Percentiles rank a stretch among this genome's conserved stretches.
phyloP scores from a whole-genome alignment of 2,329 filamentous ascomycete species.

The Ophiosphaerella herpotricha region DNA sequence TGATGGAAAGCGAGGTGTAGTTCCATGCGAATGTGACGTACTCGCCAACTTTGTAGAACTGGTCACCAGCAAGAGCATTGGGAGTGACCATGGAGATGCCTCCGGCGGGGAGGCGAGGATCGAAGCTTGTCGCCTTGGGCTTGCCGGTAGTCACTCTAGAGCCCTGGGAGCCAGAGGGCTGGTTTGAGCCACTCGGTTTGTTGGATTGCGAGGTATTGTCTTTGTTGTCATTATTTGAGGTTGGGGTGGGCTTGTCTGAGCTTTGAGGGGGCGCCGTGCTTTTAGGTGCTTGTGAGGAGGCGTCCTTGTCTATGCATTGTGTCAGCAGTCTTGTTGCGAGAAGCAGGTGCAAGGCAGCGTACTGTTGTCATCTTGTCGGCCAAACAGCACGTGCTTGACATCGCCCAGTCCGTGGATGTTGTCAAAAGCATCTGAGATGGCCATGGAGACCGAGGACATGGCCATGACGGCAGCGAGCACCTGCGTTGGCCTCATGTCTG shows the following conservation, averaged over 20 bases:
- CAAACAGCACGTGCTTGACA: slow-evolving; percentile 35
- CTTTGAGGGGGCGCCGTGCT: slow-evolving; percentile 14
- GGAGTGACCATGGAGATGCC: slow-evolving; percentile 68
- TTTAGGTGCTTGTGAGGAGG: slow-evolving; percentile 18
- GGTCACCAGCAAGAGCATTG: slow-evolving; percentile 51
- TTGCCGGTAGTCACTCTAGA: slow-evolving; percentile 25
- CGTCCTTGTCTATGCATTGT: slow-evolving; percentile 10
- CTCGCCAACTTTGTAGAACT: slow-evolving; percentile 69
- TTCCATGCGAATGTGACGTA: slow-evolving; percentile 70
- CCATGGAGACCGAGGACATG: slow-evolving; percentile 42
- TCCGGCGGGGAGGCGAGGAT: slow-evolving; percentile 60
- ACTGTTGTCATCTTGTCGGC: slow-evolving; percentile 38
- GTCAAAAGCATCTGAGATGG: slow-evolving; percentile 40
- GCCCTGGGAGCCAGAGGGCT: slow-evolving; percentile 18
- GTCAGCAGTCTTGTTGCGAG: slow-evolving; percentile 5
- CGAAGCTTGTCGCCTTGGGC: slow-evolving; percentile 48
- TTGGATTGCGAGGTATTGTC: slow-evolving; percentile 20
- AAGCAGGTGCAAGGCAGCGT: not conserved
- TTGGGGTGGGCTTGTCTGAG: slow-evolving; percentile 14
- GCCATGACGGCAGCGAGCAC: slow-evolving; percentile 44
- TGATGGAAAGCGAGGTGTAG: slow-evolving; percentile 66
- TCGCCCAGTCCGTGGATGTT: slow-evolving; percentile 33
- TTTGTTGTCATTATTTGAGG: slow-evolving; percentile 15
- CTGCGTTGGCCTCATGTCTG: slow-evolving; percentile 45
- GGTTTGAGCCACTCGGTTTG: slow-evolving; percentile 24